These are phyloP conservation scores for Gnomoniopsis sp. DNA, from an alignment of 2,329 filamentous ascomycete species.

Conservation along the genomic window DNA sequence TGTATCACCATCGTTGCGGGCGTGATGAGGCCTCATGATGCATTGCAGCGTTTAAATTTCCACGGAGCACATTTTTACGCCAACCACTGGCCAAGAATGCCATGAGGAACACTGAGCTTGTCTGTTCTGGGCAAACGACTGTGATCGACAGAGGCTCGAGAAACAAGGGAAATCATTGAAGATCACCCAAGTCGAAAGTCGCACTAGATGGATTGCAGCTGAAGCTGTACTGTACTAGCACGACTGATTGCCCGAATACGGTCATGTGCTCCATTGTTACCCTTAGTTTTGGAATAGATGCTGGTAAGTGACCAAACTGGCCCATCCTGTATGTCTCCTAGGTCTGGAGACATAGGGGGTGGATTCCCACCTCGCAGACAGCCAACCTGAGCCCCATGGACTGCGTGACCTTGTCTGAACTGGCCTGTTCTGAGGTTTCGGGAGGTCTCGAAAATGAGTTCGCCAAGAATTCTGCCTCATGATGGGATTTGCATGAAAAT, in stretches of 20 bases:
- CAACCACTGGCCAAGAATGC: not conserved
- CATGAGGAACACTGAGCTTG: slow-evolving; percentile 4
- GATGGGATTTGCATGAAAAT: not conserved
- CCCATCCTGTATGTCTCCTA: not conserved
- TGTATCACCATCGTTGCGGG: slow-evolving; percentile 5
- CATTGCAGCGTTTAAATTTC: not conserved
- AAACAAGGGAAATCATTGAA: slow-evolving; percentile 1
- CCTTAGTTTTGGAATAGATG: not conserved
- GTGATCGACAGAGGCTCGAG: slow-evolving; percentile 2
- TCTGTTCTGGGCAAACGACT: slow-evolving; percentile 3
- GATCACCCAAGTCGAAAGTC: not conserved
- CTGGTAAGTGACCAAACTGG: not conserved
- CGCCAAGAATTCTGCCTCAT: not conserved
- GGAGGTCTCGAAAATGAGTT: slow-evolving; percentile 1
- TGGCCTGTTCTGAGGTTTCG: not conserved
- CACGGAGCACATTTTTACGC: not conserved
- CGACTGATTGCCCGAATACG: too few relatives aligned
- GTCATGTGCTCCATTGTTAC: not conserved
- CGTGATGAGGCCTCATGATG: not conserved
- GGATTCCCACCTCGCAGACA: not conserved
- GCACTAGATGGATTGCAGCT: not conserved
- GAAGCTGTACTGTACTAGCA: too few relatives aligned
- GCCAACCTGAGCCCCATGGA: not conserved
- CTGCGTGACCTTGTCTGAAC: not conserved
- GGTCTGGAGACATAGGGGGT: not conserved